Evolutionary conservation across 768 basidiomycete species (phyloP), one percentile per base, ranked within the genome.

Genomic region (Rhodotorula taiwanensis): DNA sequence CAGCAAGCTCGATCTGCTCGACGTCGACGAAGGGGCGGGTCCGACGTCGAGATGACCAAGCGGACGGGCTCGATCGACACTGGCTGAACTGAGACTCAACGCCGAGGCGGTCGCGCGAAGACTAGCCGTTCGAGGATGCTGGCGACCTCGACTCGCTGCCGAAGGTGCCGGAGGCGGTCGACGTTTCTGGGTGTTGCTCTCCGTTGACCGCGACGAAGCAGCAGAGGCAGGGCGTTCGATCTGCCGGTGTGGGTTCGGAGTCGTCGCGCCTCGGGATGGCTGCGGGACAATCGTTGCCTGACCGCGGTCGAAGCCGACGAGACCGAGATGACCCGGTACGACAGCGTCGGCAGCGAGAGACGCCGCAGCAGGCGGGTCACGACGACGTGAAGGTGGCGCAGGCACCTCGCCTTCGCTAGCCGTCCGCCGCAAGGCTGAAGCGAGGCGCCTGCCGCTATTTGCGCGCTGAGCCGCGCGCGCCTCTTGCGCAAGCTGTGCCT

Each of bases 81-180:
- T n/a, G n/a, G n/a, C n/a, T n/a, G n/a, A n/a, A n/a, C n/a, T n/a
- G n/a, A n/a, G n/a, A n/a, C n/a, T n/a, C n/a, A n/a, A n/a, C n/a
- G n/a, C n/a, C n/a, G n/a, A n/a, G n/a, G n/a, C n/a, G n/a, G n/a
- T n/a, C n/a, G n/a, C n/a, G n/a, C n/a, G n/a, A n/a, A n/a, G n/a
- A n/a, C n/a, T 59, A 4, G 50, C 31, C 25, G 67, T 59, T 14
- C 67, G 43, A 18, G 41, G 4, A 23, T 60, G 42, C 14, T 55
- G 31, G 0, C 63, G 52, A 27, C 61, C 63, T 13, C 67, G 48
- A 33, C 57, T 55, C 15, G 67, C 60, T 1, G 63, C 52, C 6
- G 52, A 56, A 6, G 67, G 67, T 1, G 67, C 67, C 0, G 59
- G 67, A 5, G 67, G 67, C 8, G 63, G 63, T 2, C 62, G 62